A percentile compares a stretch with the other conserved stretches of the same genome.
Conservation (phyloP, 768 basidiomycete species). For the Lactifluus piperatus region DNA sequence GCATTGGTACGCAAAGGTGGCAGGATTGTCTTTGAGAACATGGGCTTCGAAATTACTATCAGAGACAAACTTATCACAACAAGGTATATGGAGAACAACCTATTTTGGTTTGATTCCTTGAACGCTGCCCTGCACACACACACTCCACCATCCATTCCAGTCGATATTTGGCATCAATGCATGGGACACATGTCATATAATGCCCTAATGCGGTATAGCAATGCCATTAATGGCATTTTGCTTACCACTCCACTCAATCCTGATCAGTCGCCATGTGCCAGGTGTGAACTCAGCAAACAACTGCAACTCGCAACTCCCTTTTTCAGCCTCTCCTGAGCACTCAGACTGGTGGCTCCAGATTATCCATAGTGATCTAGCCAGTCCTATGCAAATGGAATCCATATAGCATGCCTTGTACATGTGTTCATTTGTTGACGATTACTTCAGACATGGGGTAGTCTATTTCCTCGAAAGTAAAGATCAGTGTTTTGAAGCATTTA, state of each 20-base stretch:
- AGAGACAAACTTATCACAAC: too few relatives aligned
- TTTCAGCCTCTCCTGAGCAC: not conserved
- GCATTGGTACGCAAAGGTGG: too few relatives aligned
- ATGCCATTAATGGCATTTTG: not conserved
- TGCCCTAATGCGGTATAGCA: not conserved
- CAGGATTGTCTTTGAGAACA: too few relatives aligned
- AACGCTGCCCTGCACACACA: not conserved
- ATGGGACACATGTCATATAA: not conserved
- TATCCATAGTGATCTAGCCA: not conserved
- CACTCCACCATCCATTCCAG: fast-evolving
- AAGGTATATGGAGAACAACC: not conserved
- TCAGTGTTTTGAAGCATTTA: not conserved
- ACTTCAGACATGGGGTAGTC: not conserved
- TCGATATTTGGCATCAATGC: too few relatives aligned
- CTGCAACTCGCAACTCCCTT: not conserved
- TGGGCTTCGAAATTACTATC: too few relatives aligned
- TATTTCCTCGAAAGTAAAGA: not conserved
- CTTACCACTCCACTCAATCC: not conserved
- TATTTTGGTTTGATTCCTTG: not conserved
- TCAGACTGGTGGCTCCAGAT: not conserved
- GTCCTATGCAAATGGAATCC: not conserved
- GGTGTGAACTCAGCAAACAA: not conserved
- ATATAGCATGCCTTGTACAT: not conserved
- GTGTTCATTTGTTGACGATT: not conserved
- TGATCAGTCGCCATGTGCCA: not conserved